phyloP scores from a whole-genome alignment of 2,329 filamentous ascomycete genomes.

The Didymosphaeria variabile region DNA sequence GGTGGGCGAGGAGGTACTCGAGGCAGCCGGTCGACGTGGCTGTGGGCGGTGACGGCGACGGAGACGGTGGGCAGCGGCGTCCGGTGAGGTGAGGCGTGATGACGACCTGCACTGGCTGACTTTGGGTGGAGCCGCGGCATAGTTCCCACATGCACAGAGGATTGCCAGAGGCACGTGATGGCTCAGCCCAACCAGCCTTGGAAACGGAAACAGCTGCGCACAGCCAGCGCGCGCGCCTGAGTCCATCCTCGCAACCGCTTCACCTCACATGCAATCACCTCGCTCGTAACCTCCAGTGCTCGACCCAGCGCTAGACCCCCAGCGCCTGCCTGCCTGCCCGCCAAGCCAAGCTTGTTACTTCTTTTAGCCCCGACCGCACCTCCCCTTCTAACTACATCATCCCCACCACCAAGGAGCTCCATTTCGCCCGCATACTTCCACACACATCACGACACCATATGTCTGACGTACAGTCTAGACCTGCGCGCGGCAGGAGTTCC shows the following conservation, averaged over 20 bases:
- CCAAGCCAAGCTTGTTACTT: constrained; percentile 42
- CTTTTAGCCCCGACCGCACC: constrained; percentile 38
- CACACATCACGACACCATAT: constrained; percentile 64
- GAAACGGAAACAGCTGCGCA: constrained; percentile 20
- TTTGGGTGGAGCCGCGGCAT: not conserved
- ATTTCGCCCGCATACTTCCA: constrained; percentile 18
- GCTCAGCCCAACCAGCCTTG: not conserved
- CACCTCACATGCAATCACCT: constrained; percentile 22
- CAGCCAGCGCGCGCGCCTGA: constrained; percentile 8
- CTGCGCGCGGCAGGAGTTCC: constrained; percentile 89
- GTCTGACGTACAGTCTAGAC: constrained; percentile 93
- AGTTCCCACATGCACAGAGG: not conserved
- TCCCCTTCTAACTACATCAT: constrained; percentile 44
- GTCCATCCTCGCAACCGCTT: constrained; percentile 17
- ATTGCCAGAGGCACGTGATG: constrained; percentile 1
- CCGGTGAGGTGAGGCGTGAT: not conserved
- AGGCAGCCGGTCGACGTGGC: constrained; percentile 1
- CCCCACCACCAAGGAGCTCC: constrained; percentile 36
- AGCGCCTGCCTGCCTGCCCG: constrained; percentile 32
- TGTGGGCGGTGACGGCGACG: not conserved
- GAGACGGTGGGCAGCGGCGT: not conserved
- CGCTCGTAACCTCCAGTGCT: constrained; percentile 17
- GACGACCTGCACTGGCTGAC: not conserved
- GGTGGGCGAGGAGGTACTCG: not conserved
- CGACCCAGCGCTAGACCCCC: constrained; percentile 29